phyloP scores from a whole-genome alignment of 140 eudicot genomes.

The Anethum foeniculum region DNA sequence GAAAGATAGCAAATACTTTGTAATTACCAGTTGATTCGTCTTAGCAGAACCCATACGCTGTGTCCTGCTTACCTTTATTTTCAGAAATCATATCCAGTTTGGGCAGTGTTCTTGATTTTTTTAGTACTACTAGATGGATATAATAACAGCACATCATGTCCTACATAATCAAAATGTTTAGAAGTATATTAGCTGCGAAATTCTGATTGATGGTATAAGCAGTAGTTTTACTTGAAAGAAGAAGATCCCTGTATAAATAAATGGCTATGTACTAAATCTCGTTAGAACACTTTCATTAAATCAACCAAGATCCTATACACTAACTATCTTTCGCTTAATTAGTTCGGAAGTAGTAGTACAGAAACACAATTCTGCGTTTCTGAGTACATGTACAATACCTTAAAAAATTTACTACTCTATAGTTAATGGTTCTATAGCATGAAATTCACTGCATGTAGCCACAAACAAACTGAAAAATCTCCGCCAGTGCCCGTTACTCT shows the following conservation, averaged over 20 bases:
- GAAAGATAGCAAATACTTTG: neutral
- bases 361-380: neutral
- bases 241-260: too few species aligned
- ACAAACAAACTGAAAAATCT: neutral
- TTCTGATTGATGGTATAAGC: too few species aligned
- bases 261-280: too few species aligned
- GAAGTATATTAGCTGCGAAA: too few species aligned
- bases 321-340: neutral
- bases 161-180: neutral
- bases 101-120: neutral
- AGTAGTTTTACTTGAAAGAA: too few species aligned
- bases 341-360: neutral
- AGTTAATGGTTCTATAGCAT: slow-evolving; percentile 52
- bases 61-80: too few species aligned
- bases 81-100: neutral
- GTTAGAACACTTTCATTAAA: neutral
- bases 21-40: neutral
- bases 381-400: neutral
- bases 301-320: neutral
- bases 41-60: neutral
- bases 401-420: neutral
- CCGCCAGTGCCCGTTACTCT: neutral
- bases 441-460: slow-evolving; percentile 57
- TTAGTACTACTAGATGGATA: neutral
- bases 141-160: neutral